phyloP scores from a whole-genome alignment of 148 eudicot genomes.

The Spergularia marina region DNA sequence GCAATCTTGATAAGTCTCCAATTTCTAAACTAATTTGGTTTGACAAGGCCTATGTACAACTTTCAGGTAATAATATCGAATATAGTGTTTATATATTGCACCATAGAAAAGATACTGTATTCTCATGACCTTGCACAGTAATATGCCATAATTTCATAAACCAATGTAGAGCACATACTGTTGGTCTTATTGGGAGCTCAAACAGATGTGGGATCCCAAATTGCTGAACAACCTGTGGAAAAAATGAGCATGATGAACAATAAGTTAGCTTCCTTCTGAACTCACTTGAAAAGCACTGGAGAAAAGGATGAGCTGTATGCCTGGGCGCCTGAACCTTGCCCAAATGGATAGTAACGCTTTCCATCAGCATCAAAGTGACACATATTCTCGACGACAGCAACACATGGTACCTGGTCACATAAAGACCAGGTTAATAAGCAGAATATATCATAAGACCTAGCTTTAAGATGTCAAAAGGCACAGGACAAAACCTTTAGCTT shows the following conservation, averaged over 20 bases:
- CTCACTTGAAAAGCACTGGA: neutral
- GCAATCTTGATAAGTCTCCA: no score
- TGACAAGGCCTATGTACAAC: neutral
- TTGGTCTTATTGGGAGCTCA: slow-evolving; percentile 93
- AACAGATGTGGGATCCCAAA: slow-evolving; percentile 95
- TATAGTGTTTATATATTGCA: no score
- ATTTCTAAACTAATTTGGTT: no score
- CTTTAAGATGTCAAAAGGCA: neutral
- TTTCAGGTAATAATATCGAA: no score
- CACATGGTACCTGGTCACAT: slow-evolving; percentile 76
- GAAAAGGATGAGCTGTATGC: slow-evolving; percentile 42
- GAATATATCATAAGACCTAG: neutral
- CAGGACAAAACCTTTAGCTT: slow-evolving; percentile 71
- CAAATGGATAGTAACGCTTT: slow-evolving; percentile 95
- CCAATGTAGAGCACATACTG: slow-evolving; percentile 45
- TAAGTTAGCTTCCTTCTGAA: slow-evolving; percentile 11
- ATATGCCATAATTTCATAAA: neutral
- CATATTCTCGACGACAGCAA: slow-evolving; percentile 99
- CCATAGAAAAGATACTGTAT: neutral
- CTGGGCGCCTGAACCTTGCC: slow-evolving; percentile 99
- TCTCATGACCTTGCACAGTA: neutral
- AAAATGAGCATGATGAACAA: neutral
- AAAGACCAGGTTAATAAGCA: neutral
- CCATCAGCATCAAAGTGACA: slow-evolving; percentile 99
- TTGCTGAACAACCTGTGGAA: slow-evolving; percentile 86